phyloP scores from a whole-genome alignment of 148 eudicot species.

The Amaranthus hypochondriacus region DNA sequence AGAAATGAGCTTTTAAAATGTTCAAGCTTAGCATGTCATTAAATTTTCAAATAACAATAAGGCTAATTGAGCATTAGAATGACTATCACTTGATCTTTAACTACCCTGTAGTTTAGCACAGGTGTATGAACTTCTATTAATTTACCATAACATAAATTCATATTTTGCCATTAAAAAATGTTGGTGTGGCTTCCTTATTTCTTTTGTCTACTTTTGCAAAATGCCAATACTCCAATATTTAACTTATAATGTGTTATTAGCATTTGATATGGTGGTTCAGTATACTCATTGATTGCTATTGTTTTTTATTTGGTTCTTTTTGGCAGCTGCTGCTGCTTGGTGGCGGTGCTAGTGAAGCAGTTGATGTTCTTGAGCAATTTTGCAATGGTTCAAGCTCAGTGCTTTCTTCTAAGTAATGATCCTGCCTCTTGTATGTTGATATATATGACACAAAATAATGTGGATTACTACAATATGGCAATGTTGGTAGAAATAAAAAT shows the following conservation, averaged over 20 bases:
- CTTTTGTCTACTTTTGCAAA: neutral
- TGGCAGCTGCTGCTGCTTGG: constrained; percentile 65
- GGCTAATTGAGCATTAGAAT: too few species aligned
- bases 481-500: neutral
- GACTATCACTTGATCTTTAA: too few species aligned
- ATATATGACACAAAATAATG: neutral
- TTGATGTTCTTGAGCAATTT: constrained; percentile 47
- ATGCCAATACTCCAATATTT: neutral
- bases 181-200: neutral
- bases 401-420: constrained; percentile 50
- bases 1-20: too few species aligned
- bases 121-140: too few species aligned
- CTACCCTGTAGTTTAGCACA: too few species aligned
- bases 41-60: too few species aligned
- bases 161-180: neutral
- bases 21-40: too few species aligned
- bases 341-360: constrained; percentile 56
- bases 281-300: neutral
- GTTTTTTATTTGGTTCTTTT: neutral
- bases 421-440: constrained; percentile 4
- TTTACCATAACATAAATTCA: neutral
- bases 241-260: neutral
- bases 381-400: constrained; percentile 33
- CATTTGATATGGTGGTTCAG: constrained; percentile 3
- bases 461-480: neutral